Conservation (phyloP, 2,329 filamentous ascomycete species). For the Torrubiella hemipterigena region DNA sequence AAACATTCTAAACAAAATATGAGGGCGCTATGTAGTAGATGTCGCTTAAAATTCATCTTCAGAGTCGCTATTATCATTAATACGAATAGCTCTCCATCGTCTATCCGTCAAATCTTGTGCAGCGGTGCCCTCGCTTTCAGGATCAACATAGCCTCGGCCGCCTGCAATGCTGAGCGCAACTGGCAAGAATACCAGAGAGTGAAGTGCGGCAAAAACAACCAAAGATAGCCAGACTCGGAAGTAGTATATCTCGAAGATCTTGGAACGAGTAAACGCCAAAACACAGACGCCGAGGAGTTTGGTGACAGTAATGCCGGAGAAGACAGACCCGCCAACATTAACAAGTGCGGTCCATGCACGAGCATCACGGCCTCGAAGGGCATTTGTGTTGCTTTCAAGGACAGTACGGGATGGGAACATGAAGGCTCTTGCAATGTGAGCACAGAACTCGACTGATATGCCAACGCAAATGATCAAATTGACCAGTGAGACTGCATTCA, state of each 20-base stretch:
- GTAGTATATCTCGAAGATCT: slow-evolving; percentile 99
- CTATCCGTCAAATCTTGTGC: slow-evolving; percentile 79
- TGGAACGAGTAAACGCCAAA: slow-evolving; percentile 85
- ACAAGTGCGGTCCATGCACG: slow-evolving; percentile 87
- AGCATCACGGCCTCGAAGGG: slow-evolving; percentile 71
- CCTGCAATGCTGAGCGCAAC: slow-evolving; percentile 79
- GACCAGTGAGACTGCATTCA: slow-evolving; percentile 91
- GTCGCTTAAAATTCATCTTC: slow-evolving; percentile 45
- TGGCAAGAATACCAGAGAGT: slow-evolving; percentile 84
- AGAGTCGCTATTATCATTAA: slow-evolving; percentile 64
- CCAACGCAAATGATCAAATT: slow-evolving; percentile 96
- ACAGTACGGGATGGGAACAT: slow-evolving; percentile 80
- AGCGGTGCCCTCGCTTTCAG: slow-evolving; percentile 75
- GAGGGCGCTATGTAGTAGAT: not conserved
- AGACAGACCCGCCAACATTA: slow-evolving; percentile 88
- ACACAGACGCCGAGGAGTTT: slow-evolving; percentile 89
- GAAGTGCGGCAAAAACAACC: slow-evolving; percentile 76
- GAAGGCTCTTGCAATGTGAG: slow-evolving; percentile 90
- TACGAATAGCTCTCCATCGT: slow-evolving; percentile 64
- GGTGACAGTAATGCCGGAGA: slow-evolving; percentile 91
- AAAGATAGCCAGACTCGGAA: slow-evolving; percentile 93
- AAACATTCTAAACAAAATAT: slow-evolving; percentile 2
- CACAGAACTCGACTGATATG: slow-evolving; percentile 94
- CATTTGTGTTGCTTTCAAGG: slow-evolving; percentile 63
- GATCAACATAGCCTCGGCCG: slow-evolving; percentile 78